Evolutionary conservation across 345 rosid genomes (phyloP), one percentile per base, ranked within the genome.

Genomic region (Alliaria petiolata): DNA sequence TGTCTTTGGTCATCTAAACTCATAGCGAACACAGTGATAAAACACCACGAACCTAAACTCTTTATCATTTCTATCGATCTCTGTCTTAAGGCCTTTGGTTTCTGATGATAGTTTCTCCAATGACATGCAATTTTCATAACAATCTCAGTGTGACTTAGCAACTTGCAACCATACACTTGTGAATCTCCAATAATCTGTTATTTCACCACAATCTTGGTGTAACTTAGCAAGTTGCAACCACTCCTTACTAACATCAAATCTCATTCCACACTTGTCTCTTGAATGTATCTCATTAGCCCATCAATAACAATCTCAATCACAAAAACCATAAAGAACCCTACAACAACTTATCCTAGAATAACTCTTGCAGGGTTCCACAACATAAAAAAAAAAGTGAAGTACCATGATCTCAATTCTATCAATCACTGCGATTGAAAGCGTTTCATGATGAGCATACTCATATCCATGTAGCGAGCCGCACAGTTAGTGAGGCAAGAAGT

Each of bases 381-480:
- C 12, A 7, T 11, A 5, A 46, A 10, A n/a, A 36, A 54, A 25
- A 26, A 2, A 3, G 4, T 13, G 0, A 15, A 36, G 58, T 47
- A 39, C 15, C 17, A 68, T 57, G 4, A 16, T 31, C 7, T 2
- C 14, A 39, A 11, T 22, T 30, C 3, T 7, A 39, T 39, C 15
- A 20, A 46, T 76, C 81, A 90, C 50, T 87, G 85, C 83, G 86
- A 79, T 70, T 95, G 93, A 61, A 95, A 83, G 38, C 98, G 91
- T 71, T 91, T 87, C 89, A 88, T 80, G 71, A 95, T 86, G 65
- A 86, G 75, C 44, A 84, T 76, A 71, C 82, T 88, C 90, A 87
- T 65, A 59, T 95, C 99, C 89, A 85, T 72, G 78, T 83, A 95
- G 2, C 98, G 93, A 45, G 80, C 86, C 3, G 96, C 96, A 22